Conservation (phyloP, 2,329 filamentous ascomycete species). For the Parascedosporium putredinis region DNA sequence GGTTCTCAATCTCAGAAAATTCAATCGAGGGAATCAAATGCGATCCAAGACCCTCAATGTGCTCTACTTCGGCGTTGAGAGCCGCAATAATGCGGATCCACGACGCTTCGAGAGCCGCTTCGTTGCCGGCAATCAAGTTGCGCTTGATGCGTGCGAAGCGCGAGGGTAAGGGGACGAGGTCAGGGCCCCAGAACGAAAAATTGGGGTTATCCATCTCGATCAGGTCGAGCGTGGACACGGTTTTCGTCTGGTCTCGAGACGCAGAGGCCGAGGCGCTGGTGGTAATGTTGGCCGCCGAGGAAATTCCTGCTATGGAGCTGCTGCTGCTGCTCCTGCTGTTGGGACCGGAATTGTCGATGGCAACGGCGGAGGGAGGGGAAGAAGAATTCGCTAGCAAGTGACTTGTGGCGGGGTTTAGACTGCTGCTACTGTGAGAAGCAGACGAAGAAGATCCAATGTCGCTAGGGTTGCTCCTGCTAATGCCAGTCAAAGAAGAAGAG, state of each 20-base stretch:
- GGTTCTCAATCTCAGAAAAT: constrained; percentile 37
- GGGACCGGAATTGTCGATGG: neutral
- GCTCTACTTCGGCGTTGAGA: constrained; percentile 38
- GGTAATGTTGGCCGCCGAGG: constrained; percentile 3
- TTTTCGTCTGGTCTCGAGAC: constrained; percentile 3
- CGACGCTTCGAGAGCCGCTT: constrained; percentile 41
- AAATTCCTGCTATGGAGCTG: neutral
- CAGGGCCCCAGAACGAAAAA: constrained; percentile 45
- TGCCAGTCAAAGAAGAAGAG: constrained; percentile 1
- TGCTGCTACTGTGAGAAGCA: constrained; percentile 3
- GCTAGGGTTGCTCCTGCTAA: neutral
- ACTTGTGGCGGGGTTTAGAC: neutral
- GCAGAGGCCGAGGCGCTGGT: constrained; percentile 11
- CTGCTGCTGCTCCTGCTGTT: constrained; percentile 1
- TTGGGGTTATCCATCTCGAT: constrained; percentile 36
- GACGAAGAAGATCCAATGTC: constrained; percentile 1
- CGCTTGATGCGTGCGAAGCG: constrained; percentile 48
- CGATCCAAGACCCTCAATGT: constrained; percentile 39
- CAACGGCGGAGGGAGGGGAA: constrained; percentile 2
- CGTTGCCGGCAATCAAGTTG: constrained; percentile 42
- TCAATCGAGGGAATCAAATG: constrained; percentile 46
- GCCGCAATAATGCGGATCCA: constrained; percentile 44
- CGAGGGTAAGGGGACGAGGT: constrained; percentile 46
- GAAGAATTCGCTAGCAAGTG: neutral
- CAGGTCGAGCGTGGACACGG: constrained; percentile 5